Evolutionary conservation across 1,139 yeast species (phyloP), one percentile per base, ranked within the genome.

Genomic region (Meyerozyma guilliermondii): DNA sequence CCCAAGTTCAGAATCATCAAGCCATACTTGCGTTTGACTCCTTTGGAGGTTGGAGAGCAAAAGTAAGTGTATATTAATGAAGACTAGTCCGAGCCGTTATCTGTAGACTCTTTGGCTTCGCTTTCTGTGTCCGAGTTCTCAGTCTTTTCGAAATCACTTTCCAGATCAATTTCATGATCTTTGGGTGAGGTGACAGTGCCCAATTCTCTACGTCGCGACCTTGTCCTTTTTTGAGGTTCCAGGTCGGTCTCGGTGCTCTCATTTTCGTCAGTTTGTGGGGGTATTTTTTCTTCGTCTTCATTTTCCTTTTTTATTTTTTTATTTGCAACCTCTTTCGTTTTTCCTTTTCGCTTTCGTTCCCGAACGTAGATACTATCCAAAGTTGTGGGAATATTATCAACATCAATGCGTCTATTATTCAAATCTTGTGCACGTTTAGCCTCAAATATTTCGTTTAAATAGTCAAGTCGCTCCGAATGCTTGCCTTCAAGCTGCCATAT

Each of bases 1-100:
- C 91, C 91, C 49, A 78, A 83, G 59, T 84, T 82, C 78, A 75
- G 85, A 65, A 71, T 78, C 50, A 74, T 87, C 68, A 86, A 84
- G 74, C 89, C 91, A 46, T 87, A 87, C 74, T 76, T 87, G 63
- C 51, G 59, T 50, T 62, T 79, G 59, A 77, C 83, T 39, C 76
- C 76, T 39, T 57, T 71, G 45, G 60, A 40, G 16, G 13, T 35
- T 29, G 33, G 33, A 14, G 38, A 40, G 18, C 17, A 39, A 17
- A 38, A 41, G 31, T 36, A 40, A 39, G 17, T 23, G 27, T 39
- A 22, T 33, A 18, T 17, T 33, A 20, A 17, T 33, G 11, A 33
- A 9, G n/a, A 18, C 9, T 33, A 16, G n/a, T 33, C 36, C 24
- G 36, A 33, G 13, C 36, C 36, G 24, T 33, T 18, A 14, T 33